A percentile compares a stretch with the other conserved stretches of the same genome.
Conservation (phyloP, 768 basidiomycete species). For the Russula sp. region DNA sequence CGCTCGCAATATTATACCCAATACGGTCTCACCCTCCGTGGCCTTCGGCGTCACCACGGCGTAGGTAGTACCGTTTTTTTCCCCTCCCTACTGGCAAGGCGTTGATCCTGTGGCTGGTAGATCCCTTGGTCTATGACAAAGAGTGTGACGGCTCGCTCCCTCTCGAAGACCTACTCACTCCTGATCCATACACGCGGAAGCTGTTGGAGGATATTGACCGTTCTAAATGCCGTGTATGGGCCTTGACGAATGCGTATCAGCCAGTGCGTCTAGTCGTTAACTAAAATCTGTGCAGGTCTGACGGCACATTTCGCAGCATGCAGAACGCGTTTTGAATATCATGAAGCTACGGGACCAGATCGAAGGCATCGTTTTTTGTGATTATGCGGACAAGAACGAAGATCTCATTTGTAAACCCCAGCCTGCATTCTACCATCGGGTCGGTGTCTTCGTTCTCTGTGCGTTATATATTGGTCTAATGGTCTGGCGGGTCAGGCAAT, state of each 20-base stretch:
- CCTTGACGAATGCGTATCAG: slow-evolving; percentile 79
- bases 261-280: slow-evolving; percentile 44
- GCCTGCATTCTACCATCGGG: slow-evolving; percentile 62
- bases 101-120: slow-evolving; percentile 39
- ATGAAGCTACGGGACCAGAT: slow-evolving; percentile 69
- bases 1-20: slow-evolving; percentile 72
- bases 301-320: slow-evolving; percentile 54
- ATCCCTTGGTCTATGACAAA: slow-evolving; percentile 79
- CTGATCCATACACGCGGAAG: slow-evolving; percentile 56
- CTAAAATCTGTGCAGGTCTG: neutral
- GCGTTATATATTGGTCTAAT: neutral
- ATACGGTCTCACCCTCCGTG: slow-evolving; percentile 81
- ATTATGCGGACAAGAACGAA: slow-evolving; percentile 58
- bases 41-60: slow-evolving; percentile 70
- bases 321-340: slow-evolving; percentile 72
- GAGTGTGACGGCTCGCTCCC: slow-evolving; percentile 84
- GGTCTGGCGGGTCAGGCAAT: slow-evolving; percentile 53
- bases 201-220: slow-evolving; percentile 79
- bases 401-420: slow-evolving; percentile 83
- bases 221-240: slow-evolving; percentile 77
- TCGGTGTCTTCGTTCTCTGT: slow-evolving; percentile 33
- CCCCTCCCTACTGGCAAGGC: neutral
- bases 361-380: slow-evolving; percentile 73
- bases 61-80: slow-evolving; percentile 50
- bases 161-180: slow-evolving; percentile 72